These are phyloP conservation scores for Cyberlindnera misumaiensis DNA, from an alignment of 805 yeast species.

Conservation along the genomic window DNA sequence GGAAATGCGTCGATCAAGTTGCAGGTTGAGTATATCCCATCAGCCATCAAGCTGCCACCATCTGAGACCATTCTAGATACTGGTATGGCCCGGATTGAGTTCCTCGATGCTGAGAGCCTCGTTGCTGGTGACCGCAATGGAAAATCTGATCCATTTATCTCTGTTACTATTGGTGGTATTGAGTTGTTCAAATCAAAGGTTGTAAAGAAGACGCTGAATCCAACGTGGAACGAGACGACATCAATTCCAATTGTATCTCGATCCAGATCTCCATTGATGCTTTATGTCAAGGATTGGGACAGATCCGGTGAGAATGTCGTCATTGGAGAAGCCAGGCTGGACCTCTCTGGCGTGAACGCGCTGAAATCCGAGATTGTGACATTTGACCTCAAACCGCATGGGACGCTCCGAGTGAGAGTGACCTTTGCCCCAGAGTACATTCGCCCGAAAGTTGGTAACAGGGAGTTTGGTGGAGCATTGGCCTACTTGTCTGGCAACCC, in stretches of 20 bases:
- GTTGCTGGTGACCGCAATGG: slow-evolving; percentile 64
- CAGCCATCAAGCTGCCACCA: slow-evolving; percentile 44
- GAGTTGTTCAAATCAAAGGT: slow-evolving; percentile 52
- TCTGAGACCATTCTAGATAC: slow-evolving; percentile 63
- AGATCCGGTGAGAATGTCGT: slow-evolving; percentile 61
- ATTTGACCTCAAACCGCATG: slow-evolving; percentile 56
- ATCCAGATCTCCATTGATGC: slow-evolving; percentile 39
- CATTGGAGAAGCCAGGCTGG: slow-evolving; percentile 47
- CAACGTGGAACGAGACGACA: slow-evolving; percentile 68
- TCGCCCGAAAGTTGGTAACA: slow-evolving; percentile 48
- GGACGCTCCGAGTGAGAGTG: slow-evolving; percentile 46
- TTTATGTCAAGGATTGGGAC: slow-evolving; percentile 71
- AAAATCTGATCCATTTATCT: slow-evolving; percentile 66
- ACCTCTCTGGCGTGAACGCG: slow-evolving; percentile 43
- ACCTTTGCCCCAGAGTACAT: slow-evolving; percentile 59
- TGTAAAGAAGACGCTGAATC: slow-evolving; percentile 60
- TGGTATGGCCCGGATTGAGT: slow-evolving; percentile 51
- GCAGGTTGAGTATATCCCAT: slow-evolving; percentile 56
- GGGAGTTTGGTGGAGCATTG: slow-evolving; percentile 36
- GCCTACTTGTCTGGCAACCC: slow-evolving; percentile 39
- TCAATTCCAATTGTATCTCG: slow-evolving; percentile 59
- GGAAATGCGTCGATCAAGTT: slow-evolving; percentile 36
- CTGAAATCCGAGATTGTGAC: slow-evolving; percentile 38
- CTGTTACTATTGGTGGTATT: slow-evolving; percentile 45
- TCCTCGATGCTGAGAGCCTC: slow-evolving; percentile 49